Evolutionary conservation across 169 alveolate species (phyloP).

Genomic region (Theileria parva): DNA sequence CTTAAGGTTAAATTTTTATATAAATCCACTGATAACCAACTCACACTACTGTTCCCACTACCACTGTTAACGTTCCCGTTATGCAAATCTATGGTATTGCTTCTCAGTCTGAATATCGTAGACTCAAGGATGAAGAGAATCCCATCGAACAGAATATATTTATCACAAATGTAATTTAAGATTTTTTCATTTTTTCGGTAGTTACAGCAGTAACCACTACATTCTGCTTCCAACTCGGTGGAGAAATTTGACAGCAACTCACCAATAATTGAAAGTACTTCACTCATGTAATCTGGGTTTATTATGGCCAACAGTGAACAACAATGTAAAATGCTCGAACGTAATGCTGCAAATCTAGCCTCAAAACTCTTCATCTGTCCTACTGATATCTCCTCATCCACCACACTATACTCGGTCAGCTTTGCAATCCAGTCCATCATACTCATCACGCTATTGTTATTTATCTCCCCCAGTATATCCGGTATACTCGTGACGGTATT

Average conservation of each 20-base stretch:
- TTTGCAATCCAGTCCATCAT: conserved; percentile 31
- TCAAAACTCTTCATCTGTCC: conserved; percentile 63
- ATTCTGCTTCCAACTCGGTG: conserved; percentile 26
- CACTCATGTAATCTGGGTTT: conserved; percentile 54
- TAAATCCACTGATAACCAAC: conserved; percentile 8
- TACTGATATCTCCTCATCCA: conserved; percentile 62
- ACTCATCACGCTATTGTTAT: background rate
- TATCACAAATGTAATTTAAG: conserved; percentile 46
- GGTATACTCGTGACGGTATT: background rate
- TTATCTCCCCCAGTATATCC: background rate
- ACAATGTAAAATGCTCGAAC: conserved; percentile 55
- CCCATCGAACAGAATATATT: conserved; percentile 59
- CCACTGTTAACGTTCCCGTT: background rate
- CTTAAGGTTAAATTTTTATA: conserved; percentile 19
- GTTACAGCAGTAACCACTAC: conserved; percentile 35
- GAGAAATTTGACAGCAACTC: conserved; percentile 42
- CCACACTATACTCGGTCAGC: conserved; percentile 31
- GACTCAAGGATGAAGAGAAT: conserved; percentile 61
- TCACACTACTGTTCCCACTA: background rate
- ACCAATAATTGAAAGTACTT: conserved; percentile 33
- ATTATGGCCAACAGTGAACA: conserved; percentile 36
- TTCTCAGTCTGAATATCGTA: conserved; percentile 33
- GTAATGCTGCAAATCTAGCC: conserved; percentile 59
- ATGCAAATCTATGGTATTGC: conserved; percentile 50
- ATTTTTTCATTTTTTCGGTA: conserved; percentile 39